Evolutionary conservation across 148 eudicot species (phyloP).

Genomic region (Hydrangea macrophylla): DNA sequence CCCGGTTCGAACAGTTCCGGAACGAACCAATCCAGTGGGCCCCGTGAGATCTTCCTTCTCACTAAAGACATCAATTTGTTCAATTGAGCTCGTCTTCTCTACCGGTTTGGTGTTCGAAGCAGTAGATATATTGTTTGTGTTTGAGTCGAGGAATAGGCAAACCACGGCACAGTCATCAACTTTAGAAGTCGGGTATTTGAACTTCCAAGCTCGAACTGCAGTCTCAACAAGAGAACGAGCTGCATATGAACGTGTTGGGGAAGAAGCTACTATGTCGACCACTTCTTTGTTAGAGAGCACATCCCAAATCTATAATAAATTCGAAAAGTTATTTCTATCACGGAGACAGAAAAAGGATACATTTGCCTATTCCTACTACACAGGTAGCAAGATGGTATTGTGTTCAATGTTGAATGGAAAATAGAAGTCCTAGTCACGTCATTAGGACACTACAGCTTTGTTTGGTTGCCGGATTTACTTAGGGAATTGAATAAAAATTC

Average conservation of each 20-base stretch:
- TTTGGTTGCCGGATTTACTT: too few species aligned
- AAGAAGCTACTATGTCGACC: constrained; percentile 61
- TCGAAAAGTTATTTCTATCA: neutral
- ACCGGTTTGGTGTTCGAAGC: constrained; percentile 31
- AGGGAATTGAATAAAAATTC: too few species aligned
- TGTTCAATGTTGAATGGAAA: too few species aligned
- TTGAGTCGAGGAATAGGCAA: constrained; percentile 73
- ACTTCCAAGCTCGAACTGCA: constrained; percentile 79
- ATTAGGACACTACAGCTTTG: too few species aligned
- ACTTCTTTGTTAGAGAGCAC: constrained; percentile 87
- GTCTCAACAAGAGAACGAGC: constrained; percentile 67
- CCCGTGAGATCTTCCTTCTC: constrained; percentile 23
- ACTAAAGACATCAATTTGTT: neutral
- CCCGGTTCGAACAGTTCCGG: constrained; percentile 32
- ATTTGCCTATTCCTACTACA: too few species aligned
- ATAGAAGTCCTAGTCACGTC: too few species aligned
- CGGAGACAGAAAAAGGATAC: neutral
- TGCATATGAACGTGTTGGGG: constrained; percentile 53
- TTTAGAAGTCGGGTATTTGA: constrained; percentile 82
- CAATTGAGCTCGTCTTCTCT: constrained; percentile 21
- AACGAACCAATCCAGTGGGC: constrained; percentile 22
- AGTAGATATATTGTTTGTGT: constrained; percentile 26
- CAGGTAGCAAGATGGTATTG: too few species aligned
- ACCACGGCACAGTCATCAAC: constrained; percentile 92
- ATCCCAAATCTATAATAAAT: constrained; percentile 68